phyloP scores from a whole-genome alignment of 1,139 yeast genomes.

The Saccharomyces hybrid region DNA sequence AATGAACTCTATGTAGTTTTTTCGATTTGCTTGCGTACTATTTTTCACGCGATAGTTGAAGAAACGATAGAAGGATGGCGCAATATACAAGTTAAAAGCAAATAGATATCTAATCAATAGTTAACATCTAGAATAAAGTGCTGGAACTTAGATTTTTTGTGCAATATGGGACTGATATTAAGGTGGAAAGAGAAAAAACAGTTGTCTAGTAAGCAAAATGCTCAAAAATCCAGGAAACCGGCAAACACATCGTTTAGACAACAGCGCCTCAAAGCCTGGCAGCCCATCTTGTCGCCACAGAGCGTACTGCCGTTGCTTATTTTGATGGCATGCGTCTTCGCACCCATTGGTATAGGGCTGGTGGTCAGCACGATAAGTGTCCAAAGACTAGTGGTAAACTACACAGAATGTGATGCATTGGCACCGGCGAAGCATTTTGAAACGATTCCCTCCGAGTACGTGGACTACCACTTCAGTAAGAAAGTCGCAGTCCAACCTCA shows the following conservation, averaged over 20 bases:
- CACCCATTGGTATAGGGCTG: slow-evolving; percentile 68
- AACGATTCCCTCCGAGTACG: slow-evolving; percentile 45
- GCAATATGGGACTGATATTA: slow-evolving; percentile 4
- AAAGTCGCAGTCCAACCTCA: slow-evolving; percentile 37
- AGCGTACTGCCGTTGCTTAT: slow-evolving; percentile 62
- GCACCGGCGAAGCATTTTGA: slow-evolving; percentile 36
- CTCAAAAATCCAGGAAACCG: slow-evolving; percentile 47
- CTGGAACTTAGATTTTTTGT: neutral
- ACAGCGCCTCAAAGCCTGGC: slow-evolving; percentile 74
- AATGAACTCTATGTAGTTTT: neutral
- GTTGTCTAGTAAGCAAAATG: slow-evolving; percentile 2
- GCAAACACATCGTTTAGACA: slow-evolving; percentile 69
- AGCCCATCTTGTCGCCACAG: slow-evolving; percentile 69
- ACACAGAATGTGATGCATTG: slow-evolving; percentile 45
- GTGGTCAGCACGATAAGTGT: slow-evolving; percentile 52
- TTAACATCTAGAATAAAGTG: neutral
- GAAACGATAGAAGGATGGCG: neutral
- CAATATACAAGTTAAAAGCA: neutral
- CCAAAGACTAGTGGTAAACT: slow-evolving; percentile 50
- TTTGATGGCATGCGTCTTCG: slow-evolving; percentile 53
- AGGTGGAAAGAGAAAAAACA: slow-evolving; percentile 3
- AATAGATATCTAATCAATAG: neutral
- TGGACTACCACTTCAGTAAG: slow-evolving; percentile 46
- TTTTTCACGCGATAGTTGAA: neutral
- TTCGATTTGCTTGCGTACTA: neutral